Conservation (phyloP, 805 yeast species). For the Wickerhamiella dianesei region DNA sequence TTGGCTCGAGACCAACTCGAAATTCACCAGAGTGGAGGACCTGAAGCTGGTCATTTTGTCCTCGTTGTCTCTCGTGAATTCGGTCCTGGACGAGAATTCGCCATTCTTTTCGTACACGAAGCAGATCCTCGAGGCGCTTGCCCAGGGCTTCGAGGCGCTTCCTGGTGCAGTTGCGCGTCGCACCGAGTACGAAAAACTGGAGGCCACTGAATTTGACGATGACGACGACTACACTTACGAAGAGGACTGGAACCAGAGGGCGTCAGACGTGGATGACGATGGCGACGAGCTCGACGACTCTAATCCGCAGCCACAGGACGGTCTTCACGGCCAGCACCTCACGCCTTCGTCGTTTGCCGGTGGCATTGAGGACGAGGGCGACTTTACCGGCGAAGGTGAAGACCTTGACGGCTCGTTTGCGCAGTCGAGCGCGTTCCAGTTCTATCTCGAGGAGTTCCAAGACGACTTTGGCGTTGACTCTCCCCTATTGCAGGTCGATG, state of each 20-base stretch:
- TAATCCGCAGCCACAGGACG: slow-evolving; percentile 2
- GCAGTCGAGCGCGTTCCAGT: slow-evolving; percentile 5
- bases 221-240: slow-evolving; percentile 20
- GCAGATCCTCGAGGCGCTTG: slow-evolving; percentile 39
- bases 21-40: slow-evolving; percentile 61
- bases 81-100: slow-evolving; percentile 24
- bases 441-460: slow-evolving; percentile 51
- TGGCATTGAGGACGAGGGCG: slow-evolving; percentile 16
- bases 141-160: slow-evolving; percentile 40
- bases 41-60: slow-evolving; percentile 65
- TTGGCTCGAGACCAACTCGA: slow-evolving; percentile 51
- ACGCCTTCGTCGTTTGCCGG: slow-evolving; percentile 8
- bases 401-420: not conserved
- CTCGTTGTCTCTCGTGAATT: slow-evolving; percentile 36
- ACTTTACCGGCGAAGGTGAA: slow-evolving; percentile 22
- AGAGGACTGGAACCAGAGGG: slow-evolving; percentile 28
- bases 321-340: not conserved
- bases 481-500: slow-evolving; percentile 64
- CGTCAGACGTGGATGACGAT: slow-evolving; percentile 16
- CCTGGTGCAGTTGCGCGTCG: slow-evolving; percentile 60
- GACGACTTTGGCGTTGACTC: slow-evolving; percentile 75
- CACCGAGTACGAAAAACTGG: slow-evolving; percentile 50
- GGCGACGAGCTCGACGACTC: slow-evolving; percentile 21
- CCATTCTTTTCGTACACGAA: slow-evolving; percentile 26
- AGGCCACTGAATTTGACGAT: slow-evolving; percentile 26